Evolutionary conservation across 495 filamentous ascomycete genomes (phyloP), one percentile per base, ranked within the genome.

Genomic region (Lichina pygmaea): DNA sequence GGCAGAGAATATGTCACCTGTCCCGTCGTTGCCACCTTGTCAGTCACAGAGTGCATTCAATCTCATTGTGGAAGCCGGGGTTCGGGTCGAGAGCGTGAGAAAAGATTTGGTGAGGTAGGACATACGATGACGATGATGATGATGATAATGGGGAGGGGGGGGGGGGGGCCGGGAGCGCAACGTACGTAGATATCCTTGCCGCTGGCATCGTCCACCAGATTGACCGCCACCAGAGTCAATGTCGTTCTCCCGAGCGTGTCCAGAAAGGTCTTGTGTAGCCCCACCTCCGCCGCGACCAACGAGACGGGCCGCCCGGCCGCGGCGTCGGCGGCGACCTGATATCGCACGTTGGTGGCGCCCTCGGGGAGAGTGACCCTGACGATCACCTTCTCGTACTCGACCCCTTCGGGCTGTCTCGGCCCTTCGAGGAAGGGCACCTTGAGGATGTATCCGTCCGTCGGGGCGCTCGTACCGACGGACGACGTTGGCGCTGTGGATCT

Each of bases 381-480:
- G 45, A 80, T 65, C 15, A 92, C 71, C 49, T 79, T 68, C 56
- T 80, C 80, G 52, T 93, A 95, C 58, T 79, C 77, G 38, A 91
- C 60, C 31, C 85, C 82, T 58, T 97, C 89, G 1, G 65, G 46
- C 57, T 77, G 71, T 62, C 78, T 86, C 32, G 84, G 85, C 0
- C 89, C 89, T 59, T 95, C 86, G 12, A 97, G 62, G 60, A 97
- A 91, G n/a, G 89, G 91, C 16, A 93, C 80, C 57, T 81, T 89
- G 33, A 97, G 68, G n/a, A 93, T 70, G 52, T 80, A 86, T 6
- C 70, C 67, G 34, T 81, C 74, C 11, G 36, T 11, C 11, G 36
- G 36, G 36, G 36, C 10, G 36, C 3, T 11, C 2, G 36, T 11
- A 3, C 61, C 60, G 5, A 5, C 10, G 2, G 36, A 39, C 1